These are phyloP conservation scores for Myrica gale DNA, from an alignment of 306 rosid species.

Conservation along the genomic window DNA sequence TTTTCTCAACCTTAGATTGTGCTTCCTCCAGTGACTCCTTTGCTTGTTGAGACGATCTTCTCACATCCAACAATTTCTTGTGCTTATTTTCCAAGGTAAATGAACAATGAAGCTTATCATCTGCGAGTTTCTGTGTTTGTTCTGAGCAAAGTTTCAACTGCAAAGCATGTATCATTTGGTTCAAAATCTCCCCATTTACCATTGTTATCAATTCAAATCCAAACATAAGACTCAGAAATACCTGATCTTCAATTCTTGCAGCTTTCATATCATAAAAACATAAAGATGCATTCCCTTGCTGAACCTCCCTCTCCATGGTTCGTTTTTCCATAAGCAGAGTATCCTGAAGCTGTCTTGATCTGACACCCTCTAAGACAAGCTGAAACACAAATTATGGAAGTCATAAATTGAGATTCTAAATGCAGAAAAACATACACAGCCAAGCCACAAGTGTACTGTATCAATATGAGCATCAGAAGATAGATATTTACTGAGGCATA, in stretches of 20 bases:
- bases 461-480: not conserved
- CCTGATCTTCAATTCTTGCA: conserved; percentile 84
- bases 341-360: conserved; percentile 69
- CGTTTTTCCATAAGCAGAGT: conserved; percentile 56
- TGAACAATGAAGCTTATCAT: conserved; percentile 57
- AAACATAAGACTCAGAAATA: conserved; percentile 28
- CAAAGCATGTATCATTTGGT: conserved; percentile 34
- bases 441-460: not conserved
- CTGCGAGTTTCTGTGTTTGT: conserved; percentile 56
- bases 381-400: conserved; percentile 30
- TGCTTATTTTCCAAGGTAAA: conserved; percentile 51
- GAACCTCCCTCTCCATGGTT: conserved; percentile 61
- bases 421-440: not conserved
- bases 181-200: conserved; percentile 1
- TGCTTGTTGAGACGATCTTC: conserved; percentile 60
- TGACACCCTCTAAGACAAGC: conserved; percentile 90
- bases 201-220: not conserved
- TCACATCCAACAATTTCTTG: conserved; percentile 61
- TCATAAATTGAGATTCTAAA: conserved; percentile 2
- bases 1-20: conserved; percentile 55
- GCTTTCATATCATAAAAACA: conserved; percentile 67
- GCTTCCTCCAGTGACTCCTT: conserved; percentile 53
- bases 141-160: conserved; percentile 77
- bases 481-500: not conserved
- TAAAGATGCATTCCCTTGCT: conserved; percentile 61